Conservation (phyloP, 148 eudicot species). For the Cornus florida region DNA sequence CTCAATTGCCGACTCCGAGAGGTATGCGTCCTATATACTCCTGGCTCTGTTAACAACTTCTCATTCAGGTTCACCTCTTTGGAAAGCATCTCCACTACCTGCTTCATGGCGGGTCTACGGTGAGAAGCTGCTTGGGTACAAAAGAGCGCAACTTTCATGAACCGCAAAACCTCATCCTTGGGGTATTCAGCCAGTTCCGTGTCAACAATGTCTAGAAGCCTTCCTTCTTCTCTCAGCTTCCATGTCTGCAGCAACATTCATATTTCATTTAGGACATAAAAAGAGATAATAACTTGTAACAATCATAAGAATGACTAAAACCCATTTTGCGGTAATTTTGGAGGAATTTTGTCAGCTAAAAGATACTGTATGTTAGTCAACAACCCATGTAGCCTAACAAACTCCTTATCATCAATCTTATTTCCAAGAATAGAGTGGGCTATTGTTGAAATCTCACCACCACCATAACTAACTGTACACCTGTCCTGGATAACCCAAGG, state of each 20-base stretch:
- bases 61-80: conserved; percentile 43
- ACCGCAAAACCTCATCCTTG: conserved; percentile 38
- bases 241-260: conserved; percentile 34
- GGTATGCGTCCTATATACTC: conserved; percentile 23
- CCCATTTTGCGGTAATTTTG: not conserved
- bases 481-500: too few relatives aligned
- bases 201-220: conserved; percentile 53
- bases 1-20: not conserved
- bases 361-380: too few relatives aligned
- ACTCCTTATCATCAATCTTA: too few relatives aligned
- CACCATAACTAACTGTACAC: too few relatives aligned
- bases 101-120: conserved; percentile 58
- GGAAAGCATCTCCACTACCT: conserved; percentile 61
- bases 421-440: too few relatives aligned
- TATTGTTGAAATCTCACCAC: too few relatives aligned
- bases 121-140: conserved; percentile 55
- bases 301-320: not conserved
- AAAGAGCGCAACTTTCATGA: conserved; percentile 52
- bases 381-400: too few relatives aligned
- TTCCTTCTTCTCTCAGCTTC: conserved; percentile 45
- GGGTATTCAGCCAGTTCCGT: conserved; percentile 43
- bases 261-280: not conserved
- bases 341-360: not conserved
- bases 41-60: conserved; percentile 40
- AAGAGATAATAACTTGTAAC: not conserved